Evolutionary conservation across 1,284 basidiomycete species (phyloP), one percentile per base, ranked within the genome.

Genomic region (Heterobasidion occidentale): DNA sequence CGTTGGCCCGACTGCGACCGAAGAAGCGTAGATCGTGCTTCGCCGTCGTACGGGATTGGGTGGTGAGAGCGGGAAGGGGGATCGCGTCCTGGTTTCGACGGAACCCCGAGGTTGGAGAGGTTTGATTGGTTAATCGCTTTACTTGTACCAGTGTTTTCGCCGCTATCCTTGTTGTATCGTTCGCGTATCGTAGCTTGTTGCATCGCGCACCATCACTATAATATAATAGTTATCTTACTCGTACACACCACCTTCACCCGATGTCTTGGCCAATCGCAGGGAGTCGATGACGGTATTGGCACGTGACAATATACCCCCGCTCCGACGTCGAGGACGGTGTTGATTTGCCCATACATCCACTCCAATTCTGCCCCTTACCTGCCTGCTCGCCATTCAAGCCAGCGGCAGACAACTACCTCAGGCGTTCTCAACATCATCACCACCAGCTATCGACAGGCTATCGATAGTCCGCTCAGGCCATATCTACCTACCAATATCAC

Each of bases 261-360:
- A 47, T 47, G 12, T 42, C 38, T n/a, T n/a, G n/a, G 7, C 38
- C 38, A 42, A 42, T 42, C 12, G 38, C 38, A 42, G 38, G 12
- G 38, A 7, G 38, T 42, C n/a, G 38, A n/a, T 42, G 38, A 42
- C 38, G 38, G n/a, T 42, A 4, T 42, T 42, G 38, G 38, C 38
- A 47, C 27, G 46, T 33, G 27, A 47, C 19, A 20, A 17, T 45
- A 17, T 57, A 59, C 53, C 59, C 55, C 44, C 50, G 55, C 46
- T 36, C 53, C 38, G 52, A 46, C 20, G 42, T 17, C 14, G 42
- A 45, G 17, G 17, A 45, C 42, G 17, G 42, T 17, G 17, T 7
- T 45, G 12, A 45, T 45, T 45, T 17, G 17, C 12, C 17, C 6
- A 45, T 12, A 45, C 12, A 7, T 17, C 17, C 17, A 14, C 14